Conservation (phyloP, 306 rosid genomes). For the Clitoria ternatea region DNA sequence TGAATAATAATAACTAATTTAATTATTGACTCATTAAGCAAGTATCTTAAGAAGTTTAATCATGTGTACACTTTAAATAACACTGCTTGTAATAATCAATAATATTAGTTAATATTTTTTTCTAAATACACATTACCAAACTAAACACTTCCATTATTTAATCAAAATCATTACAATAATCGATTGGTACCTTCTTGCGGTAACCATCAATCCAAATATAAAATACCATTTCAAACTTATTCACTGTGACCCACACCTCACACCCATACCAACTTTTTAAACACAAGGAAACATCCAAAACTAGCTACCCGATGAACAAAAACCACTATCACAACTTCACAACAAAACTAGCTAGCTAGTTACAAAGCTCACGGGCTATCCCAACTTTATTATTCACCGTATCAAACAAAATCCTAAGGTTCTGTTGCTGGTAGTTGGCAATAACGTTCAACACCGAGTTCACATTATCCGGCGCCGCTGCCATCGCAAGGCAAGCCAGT, state of each 20-base stretch:
- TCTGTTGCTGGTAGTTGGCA: conserved; percentile 93
- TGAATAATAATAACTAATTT: too few species aligned
- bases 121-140: too few species aligned
- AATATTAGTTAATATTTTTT: too few species aligned
- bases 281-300: conserved; percentile 1
- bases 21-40: too few species aligned
- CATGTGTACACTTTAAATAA: too few species aligned
- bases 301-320: not conserved
- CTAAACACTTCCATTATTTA: not conserved
- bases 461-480: conserved; percentile 76
- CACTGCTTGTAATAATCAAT: too few species aligned
- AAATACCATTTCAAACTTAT: not conserved
- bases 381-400: conserved; percentile 67
- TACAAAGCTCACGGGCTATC: conserved; percentile 84
- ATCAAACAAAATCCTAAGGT: conserved; percentile 81
- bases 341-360: conserved; percentile 32
- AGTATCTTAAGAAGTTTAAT: too few species aligned
- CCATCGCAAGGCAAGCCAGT: conserved; percentile 87
- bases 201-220: not conserved
- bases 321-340: not conserved
- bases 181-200: not conserved
- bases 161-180: conserved; percentile 4
- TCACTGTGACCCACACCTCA: not conserved
- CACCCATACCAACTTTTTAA: not conserved
- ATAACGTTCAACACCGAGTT: conserved; percentile 83